These are phyloP conservation scores for Cladophialophora yegresii DNA, from an alignment of 2,329 filamentous ascomycete genomes.

Conservation along the genomic window DNA sequence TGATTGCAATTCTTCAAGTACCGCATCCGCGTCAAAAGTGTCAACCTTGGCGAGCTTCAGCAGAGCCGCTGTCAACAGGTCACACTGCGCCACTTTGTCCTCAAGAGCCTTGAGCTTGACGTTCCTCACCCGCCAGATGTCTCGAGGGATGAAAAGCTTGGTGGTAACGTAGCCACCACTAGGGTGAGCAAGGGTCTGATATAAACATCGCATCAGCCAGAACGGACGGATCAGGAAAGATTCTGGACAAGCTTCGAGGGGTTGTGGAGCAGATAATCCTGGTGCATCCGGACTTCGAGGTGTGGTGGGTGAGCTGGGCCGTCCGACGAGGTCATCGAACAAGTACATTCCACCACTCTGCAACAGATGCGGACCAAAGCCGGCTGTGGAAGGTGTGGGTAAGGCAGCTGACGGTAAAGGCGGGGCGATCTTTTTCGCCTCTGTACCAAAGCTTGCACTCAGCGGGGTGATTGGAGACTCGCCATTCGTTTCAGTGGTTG, in stretches of 20 bases:
- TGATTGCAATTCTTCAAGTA: slow-evolving; percentile 90
- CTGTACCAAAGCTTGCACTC: slow-evolving; percentile 64
- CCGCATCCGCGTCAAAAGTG: slow-evolving; percentile 84
- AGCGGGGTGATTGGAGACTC: slow-evolving; percentile 73
- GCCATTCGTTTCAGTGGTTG: slow-evolving; percentile 62
- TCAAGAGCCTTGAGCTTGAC: slow-evolving; percentile 90
- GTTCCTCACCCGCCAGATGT: slow-evolving; percentile 91
- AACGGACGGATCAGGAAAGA: slow-evolving; percentile 90
- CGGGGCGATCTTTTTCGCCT: slow-evolving; percentile 51
- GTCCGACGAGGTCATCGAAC: slow-evolving; percentile 81
- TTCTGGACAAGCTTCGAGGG: slow-evolving; percentile 87
- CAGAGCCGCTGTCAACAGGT: slow-evolving; percentile 84
- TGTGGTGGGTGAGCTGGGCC: slow-evolving; percentile 55
- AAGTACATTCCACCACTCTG: slow-evolving; percentile 71
- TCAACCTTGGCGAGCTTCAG: slow-evolving; percentile 81
- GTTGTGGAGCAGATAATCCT: slow-evolving; percentile 61
- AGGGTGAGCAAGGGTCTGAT: slow-evolving; percentile 87
- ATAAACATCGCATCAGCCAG: slow-evolving; percentile 94
- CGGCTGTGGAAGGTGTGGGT: slow-evolving; percentile 66
- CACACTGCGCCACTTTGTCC: slow-evolving; percentile 90
- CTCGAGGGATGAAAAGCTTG: slow-evolving; percentile 85
- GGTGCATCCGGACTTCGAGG: slow-evolving; percentile 64
- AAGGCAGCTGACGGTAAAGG: slow-evolving; percentile 58
- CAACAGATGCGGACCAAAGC: slow-evolving; percentile 59
- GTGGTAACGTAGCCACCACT: slow-evolving; percentile 89